Conservation (phyloP, 2,329 filamentous ascomycete genomes). For the Aspergillus neotritici region DNA sequence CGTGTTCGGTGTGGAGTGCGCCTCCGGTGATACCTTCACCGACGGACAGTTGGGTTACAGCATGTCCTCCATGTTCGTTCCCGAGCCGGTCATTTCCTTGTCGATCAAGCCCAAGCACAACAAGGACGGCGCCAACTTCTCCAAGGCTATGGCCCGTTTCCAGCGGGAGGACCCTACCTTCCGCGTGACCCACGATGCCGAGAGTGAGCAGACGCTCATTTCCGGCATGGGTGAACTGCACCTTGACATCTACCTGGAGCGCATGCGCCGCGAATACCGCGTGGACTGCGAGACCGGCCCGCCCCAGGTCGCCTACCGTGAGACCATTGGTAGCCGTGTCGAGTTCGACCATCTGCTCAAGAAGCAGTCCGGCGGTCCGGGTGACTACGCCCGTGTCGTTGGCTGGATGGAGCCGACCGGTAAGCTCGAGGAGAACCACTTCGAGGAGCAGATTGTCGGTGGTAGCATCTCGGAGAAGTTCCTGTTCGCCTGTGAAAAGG, state of each 20-base stretch:
- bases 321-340: constrained; percentile 75
- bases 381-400: constrained; percentile 88
- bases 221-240: constrained; percentile 98
- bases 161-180: constrained; percentile 98
- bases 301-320: constrained; percentile 93
- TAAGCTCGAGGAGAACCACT: constrained; percentile 66
- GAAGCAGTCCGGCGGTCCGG: constrained; percentile 91
- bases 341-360: constrained; percentile 91
- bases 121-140: constrained; percentile 89
- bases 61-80: constrained; percentile 96
- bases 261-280: constrained; percentile 92
- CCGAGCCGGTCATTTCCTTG: constrained; percentile 94
- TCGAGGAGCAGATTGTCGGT: constrained; percentile 81
- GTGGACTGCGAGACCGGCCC: constrained; percentile 94
- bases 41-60: constrained; percentile 87
- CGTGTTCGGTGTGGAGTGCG: constrained; percentile 96
- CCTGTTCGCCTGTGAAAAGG: constrained; percentile 89
- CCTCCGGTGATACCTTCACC: constrained; percentile 96
- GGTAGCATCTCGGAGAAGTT: constrained; percentile 94
- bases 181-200: constrained; percentile 83
- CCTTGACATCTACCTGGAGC: constrained; percentile 94
- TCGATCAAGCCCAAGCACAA: constrained; percentile 94
- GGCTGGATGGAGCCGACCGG: constrained; percentile 87
- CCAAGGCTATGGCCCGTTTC: constrained; percentile 97
- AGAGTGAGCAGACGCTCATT: constrained; percentile 95